phyloP scores from a whole-genome alignment of 2,329 filamentous ascomycete genomes.

The Trichoderma brevicompactum region DNA sequence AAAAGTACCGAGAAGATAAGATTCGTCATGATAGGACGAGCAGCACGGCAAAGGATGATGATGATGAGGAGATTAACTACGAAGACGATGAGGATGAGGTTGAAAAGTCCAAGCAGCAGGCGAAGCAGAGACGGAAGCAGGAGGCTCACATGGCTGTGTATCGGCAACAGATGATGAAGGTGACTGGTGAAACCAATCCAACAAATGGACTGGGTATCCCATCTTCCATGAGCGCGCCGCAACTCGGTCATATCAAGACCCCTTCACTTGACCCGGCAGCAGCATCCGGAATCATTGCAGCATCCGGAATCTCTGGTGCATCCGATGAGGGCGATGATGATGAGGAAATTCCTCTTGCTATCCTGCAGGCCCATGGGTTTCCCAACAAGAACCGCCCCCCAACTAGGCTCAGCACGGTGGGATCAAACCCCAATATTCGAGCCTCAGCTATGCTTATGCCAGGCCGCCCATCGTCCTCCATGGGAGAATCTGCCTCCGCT shows the following conservation, averaged over 20 bases:
- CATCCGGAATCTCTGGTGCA: constrained; percentile 41
- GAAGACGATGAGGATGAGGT: constrained; percentile 78
- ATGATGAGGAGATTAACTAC: constrained; percentile 68
- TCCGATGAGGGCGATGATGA: constrained; percentile 81
- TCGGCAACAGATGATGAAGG: constrained; percentile 95
- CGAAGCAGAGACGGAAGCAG: constrained; percentile 81
- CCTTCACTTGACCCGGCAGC: constrained; percentile 47
- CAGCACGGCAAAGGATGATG: constrained; percentile 56
- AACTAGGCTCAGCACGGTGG: constrained; percentile 64
- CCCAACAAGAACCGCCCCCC: constrained; percentile 78
- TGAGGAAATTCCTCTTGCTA: constrained; percentile 84
- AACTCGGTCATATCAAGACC: constrained; percentile 50
- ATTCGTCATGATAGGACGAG: constrained; percentile 58
- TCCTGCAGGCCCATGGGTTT: constrained; percentile 87
- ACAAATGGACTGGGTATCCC: constrained; percentile 59
- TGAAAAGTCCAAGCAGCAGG: constrained; percentile 73
- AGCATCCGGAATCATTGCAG: background rate
- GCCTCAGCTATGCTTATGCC: constrained; percentile 53
- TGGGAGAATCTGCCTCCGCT: constrained; percentile 52
- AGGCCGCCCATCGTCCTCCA: constrained; percentile 60
- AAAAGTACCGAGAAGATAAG: constrained; percentile 77
- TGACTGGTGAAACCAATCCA: constrained; percentile 72
- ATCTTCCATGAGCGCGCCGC: constrained; percentile 66
- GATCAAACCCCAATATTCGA: constrained; percentile 74
- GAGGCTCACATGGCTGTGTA: constrained; percentile 90